Evolutionary conservation across 345 rosid species (phyloP), one percentile per base, ranked within the genome.

Genomic region (Dovyalis caffra): DNA sequence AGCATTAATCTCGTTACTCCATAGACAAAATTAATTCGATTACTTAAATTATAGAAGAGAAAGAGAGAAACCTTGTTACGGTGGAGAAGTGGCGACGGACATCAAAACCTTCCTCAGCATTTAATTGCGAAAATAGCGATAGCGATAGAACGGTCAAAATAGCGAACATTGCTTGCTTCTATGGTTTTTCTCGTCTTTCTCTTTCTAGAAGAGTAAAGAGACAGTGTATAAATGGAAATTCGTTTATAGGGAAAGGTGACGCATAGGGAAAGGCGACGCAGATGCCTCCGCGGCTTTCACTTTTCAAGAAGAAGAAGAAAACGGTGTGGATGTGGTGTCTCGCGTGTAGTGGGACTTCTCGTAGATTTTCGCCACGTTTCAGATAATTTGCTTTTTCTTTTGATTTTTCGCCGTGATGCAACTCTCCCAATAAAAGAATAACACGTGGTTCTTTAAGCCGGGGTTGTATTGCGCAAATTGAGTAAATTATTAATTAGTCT

Each of bases 81-180:
- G 95, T 89, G 56, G 92, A 90, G 23, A 92, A 83, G 73, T 89
- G 94, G 20, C 78, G 90, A 28, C 93, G 94, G 64, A 92, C 89
- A 72, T 90, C 88, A 79, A 92, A 89, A 64, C 28, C 78, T 66
- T 83, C 88, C 79, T 85, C 88, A 51, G 85, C 87, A 6, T 68
- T 60, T 5, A 89, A 69, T 68, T 72, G 81, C 31, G 73, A 25
- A 29, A 64, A 64, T 2, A 70, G 8, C 23, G 85, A 11, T 23
- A 38, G 60, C 25, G 85, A 47, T 15, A 83, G 11, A 40, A 76
- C 23, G 57, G 82, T 35, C 77, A 70, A 64, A 31, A 80, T 26
- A 10, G 68, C 65, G 56, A 67, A 76, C 80, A 63, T 49, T 35
- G 81, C 70, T 76, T 64, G 32, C 45, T 6, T 75, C 79, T 21